These are phyloP conservation scores for Sarocladium brachiariae DNA, from an alignment of 2,329 filamentous ascomycete species.

Conservation along the genomic window DNA sequence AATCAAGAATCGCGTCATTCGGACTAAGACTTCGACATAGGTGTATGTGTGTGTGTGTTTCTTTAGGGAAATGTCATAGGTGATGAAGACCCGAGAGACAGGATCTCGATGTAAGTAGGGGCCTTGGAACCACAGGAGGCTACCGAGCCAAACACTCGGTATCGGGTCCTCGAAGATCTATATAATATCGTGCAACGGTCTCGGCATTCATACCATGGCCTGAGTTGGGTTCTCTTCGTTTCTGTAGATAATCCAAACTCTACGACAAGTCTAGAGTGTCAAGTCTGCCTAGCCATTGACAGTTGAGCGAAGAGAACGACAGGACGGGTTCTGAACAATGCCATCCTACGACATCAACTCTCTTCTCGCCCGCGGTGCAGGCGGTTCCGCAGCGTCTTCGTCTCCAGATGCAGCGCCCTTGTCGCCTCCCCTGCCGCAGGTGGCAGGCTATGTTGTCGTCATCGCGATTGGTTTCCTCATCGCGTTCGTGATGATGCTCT, in stretches of 20 bases:
- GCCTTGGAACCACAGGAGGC: neutral
- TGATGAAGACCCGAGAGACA: neutral
- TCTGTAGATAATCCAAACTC: too few species aligned
- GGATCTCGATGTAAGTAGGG: neutral
- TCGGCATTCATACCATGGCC: neutral
- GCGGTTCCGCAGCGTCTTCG: neutral
- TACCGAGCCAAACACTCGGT: neutral
- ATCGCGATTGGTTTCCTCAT: conserved; percentile 27
- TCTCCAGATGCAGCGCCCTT: conserved; percentile 2
- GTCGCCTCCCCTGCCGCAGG: conserved; percentile 19
- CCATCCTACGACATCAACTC: neutral
- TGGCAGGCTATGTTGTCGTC: conserved; percentile 26
- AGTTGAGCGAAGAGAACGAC: too few species aligned
- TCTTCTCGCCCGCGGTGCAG: neutral
- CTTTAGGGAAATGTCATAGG: neutral
- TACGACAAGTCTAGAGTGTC: neutral
- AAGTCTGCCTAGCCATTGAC: too few species aligned
- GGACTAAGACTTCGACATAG: conserved; percentile 7
- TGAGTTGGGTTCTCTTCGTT: too few species aligned
- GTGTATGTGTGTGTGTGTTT: too few species aligned
- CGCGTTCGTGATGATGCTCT: conserved; percentile 36
- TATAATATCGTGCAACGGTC: neutral
- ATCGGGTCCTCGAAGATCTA: neutral
- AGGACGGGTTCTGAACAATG: neutral
- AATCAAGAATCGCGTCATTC: neutral